Base-by-base conservation (phyloP, 1,284 basidiomycete species). In the Coniferiporia weirii region DNA sequence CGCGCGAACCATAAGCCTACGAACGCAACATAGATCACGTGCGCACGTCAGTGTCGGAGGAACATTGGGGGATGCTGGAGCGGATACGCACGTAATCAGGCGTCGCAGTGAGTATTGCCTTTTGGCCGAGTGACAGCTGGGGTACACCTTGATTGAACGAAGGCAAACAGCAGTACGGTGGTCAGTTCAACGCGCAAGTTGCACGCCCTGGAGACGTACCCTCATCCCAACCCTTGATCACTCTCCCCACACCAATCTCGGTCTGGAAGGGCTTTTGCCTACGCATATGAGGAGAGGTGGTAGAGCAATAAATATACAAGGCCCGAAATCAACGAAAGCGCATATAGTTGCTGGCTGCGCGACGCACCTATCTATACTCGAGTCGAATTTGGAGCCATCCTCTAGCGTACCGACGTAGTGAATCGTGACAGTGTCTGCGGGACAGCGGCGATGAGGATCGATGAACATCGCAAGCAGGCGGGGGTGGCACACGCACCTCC, bases 221-320 rank as follows among this genome's bases (percentile, higher is more conserved):
- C 74, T 94, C 91, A 69, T 95, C 92, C 93, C 93, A 95, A 46
- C 92, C 93, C 71, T 80, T 87, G 75, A 94, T 94, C 57, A 94
- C 91, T 71, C 85, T 85, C 40, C 87, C 88, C 49, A 85, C 77
- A 57, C 90, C 91, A 65, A 95, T 94, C 68, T 80, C 70, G 20
- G 89, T 92, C 67, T 76, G 70, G 73, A 95, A 95, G 2, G 91
- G 84, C 0, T 9, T 8, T 0, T 74, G 73, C 53, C 87, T 89
- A 62, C 55, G 48, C 49, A 59, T 38, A 45, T 20, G 27, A 46
- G 54, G 43, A 15, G 36, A 40, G 4, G 7, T 20, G 13, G 7
- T 20, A 9, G 17, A 36, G 44, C 3, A 13, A 34, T 17, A 32
- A 13, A 40, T 40, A 55, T 40, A 40, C 27, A 27, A 5, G 27